Base-by-base conservation (phyloP, 495 filamentous ascomycete genomes). In the Hypoxylon trugodes region DNA sequence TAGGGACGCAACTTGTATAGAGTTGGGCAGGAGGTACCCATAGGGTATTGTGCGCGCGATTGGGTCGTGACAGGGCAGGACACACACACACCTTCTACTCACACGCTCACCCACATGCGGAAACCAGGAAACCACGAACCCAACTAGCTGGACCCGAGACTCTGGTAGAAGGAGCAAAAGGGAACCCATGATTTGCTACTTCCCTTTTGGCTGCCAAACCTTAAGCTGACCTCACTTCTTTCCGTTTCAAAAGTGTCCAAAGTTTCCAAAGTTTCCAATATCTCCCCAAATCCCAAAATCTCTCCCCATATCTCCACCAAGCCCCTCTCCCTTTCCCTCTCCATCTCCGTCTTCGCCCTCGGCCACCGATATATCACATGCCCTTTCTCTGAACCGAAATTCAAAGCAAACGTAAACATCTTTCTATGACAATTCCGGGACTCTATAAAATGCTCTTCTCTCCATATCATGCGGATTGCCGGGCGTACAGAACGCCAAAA, bases 151-250 rank as follows among this genome's bases (percentile, higher is more conserved):
- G 65, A 63, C 59, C 65, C 65, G 58, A 63, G 59, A 61, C 57
- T 61, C 50, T 66, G 63, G 63, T 61, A 66, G 63, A 66, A 66
- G 63, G 63, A 66, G 57, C 63, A 49, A 55, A 56, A 24, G 65
- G 26, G 36, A 63, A 53, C 48, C 65, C 65, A 57, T 72, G 70
- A 72, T 72, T 72, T 69, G 70, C 55, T 72, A 56, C 60, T 60
- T 61, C 43, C 35, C 59, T 61, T 64, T 63, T 67, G 64, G 64
- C 56, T 51, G 64, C n/a, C 59, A 72, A 72, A 72, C 70, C 61
- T 72, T 72, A 72, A 72, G 64, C 68, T 72, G 63, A 65, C 66
- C 61, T 66, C 69, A 62, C 48, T 62, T 47, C 57, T 48, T 52
- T 38, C 46, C 35, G 18, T 49, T 57, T 61, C 26, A 48, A 48